Percentiles rank a stretch among this genome's conserved stretches.
phyloP scores from a whole-genome alignment of 768 basidiomycete species.

The Boletus tylopilopsis region DNA sequence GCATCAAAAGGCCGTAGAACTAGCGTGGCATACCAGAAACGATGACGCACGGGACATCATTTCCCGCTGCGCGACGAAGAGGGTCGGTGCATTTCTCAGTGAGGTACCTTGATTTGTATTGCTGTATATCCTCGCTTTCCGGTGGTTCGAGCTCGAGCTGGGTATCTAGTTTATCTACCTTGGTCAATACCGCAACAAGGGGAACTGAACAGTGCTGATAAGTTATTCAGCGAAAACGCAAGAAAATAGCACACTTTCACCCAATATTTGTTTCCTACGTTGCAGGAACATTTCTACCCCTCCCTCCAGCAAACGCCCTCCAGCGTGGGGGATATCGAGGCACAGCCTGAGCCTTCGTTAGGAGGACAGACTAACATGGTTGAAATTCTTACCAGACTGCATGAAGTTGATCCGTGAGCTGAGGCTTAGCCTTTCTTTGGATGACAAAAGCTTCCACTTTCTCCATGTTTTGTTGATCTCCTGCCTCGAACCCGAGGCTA shows the following conservation, averaged over 20 bases:
- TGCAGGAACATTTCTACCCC: conserved; percentile 11
- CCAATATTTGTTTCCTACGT: conserved; percentile 4
- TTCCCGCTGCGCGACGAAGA: background rate
- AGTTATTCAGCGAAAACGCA: background rate
- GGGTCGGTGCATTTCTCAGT: background rate
- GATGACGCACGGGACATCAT: background rate
- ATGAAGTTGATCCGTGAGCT: conserved; percentile 7
- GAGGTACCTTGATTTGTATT: background rate
- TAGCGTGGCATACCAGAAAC: conserved; percentile 8
- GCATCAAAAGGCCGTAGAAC: background rate
- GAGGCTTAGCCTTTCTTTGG: conserved; percentile 1
- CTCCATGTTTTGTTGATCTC: conserved; percentile 4
- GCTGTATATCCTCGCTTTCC: background rate
- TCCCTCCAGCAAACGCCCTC: conserved; percentile 13
- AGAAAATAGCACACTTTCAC: background rate
- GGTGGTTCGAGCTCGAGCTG: conserved; percentile 4
- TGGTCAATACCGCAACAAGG: conserved; percentile 16
- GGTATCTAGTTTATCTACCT: conserved; percentile 6
- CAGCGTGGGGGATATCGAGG: conserved; percentile 11
- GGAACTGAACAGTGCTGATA: conserved; percentile 1
- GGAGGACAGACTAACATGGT: background rate
- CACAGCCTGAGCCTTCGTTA: conserved; percentile 11
- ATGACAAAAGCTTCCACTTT: conserved; percentile 2
- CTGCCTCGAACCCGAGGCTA: conserved; percentile 10
- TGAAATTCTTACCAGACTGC: conserved; percentile 9